These are phyloP conservation scores for Wickerhamiella pararugosa DNA, from an alignment of 1,139 yeast species.

Conservation along the genomic window DNA sequence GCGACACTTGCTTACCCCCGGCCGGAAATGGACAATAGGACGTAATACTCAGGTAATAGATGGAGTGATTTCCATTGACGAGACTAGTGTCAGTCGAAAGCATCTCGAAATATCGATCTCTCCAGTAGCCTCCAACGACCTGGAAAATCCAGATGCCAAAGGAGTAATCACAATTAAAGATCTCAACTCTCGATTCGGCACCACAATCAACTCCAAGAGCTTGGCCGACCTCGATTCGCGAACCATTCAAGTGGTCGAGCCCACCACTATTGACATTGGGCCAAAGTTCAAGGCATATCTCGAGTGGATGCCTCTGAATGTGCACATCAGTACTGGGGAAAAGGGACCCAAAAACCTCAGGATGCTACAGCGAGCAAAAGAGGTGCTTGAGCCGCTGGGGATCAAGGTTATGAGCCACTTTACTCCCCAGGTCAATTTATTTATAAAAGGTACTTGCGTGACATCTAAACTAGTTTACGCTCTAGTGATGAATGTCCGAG, in stretches of 20 bases:
- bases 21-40: no score
- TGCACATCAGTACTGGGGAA: constrained; percentile 13
- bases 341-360: constrained; percentile 8
- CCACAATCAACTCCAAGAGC: constrained; percentile 11
- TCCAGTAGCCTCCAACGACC: no score
- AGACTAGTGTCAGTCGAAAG: no score
- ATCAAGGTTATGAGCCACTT: constrained; percentile 17
- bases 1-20: no score
- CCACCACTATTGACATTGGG: constrained; percentile 8
- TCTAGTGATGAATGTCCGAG: constrained; percentile 17
- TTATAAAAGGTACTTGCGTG: constrained; percentile 12
- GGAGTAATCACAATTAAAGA: constrained; percentile 14
- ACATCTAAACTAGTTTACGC: constrained; percentile 19
- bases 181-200: constrained; percentile 19
- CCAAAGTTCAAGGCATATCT: constrained; percentile 5
- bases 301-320: constrained; percentile 10
- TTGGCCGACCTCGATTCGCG: not conserved
- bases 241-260: not conserved
- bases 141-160: not conserved
- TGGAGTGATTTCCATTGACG: no score
- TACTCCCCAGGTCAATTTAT: constrained; percentile 16
- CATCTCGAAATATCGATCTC: no score
- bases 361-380: constrained; percentile 9
- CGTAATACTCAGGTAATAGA: no score
- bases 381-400: constrained; percentile 13